Evolutionary conservation across 1,139 yeast species (phyloP).

Genomic region (Debaryomycetaceae sp.): DNA sequence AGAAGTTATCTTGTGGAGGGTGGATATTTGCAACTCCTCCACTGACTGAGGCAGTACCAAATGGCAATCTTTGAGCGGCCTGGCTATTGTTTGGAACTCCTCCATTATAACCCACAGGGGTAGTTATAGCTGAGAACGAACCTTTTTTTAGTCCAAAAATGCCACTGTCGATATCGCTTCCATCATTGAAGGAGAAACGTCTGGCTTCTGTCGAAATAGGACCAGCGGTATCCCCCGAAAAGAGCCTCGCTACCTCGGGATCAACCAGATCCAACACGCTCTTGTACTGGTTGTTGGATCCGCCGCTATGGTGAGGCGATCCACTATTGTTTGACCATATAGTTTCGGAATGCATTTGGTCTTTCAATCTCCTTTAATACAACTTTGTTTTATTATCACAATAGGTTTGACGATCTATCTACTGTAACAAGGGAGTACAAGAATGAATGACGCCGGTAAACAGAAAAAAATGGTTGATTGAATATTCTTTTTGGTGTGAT

Average conservation of each 20-base stretch:
- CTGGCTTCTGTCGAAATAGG: conserved; percentile 11
- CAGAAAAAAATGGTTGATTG: background rate
- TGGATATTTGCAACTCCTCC: conserved; percentile 54
- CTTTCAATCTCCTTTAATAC: background rate
- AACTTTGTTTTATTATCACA: background rate
- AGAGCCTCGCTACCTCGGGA: conserved; percentile 47
- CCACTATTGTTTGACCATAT: conserved; percentile 33
- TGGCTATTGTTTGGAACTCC: conserved; percentile 7
- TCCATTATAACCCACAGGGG: conserved; percentile 24
- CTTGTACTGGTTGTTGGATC: conserved; percentile 22
- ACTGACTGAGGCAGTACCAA: conserved; percentile 61
- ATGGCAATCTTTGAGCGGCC: conserved; percentile 22
- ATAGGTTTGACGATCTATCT: too few species aligned
- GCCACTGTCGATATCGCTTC: conserved; percentile 40
- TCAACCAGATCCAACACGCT: conserved; percentile 39
- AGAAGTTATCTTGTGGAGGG: conserved; percentile 47
- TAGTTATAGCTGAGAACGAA: conserved; percentile 46
- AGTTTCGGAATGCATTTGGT: conserved; percentile 29
- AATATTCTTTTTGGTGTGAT: background rate
- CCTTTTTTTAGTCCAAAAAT: conserved; percentile 47
- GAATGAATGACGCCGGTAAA: background rate
- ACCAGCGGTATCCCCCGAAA: conserved; percentile 10
- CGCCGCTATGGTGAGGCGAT: conserved; percentile 24
- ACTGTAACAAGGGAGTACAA: background rate
- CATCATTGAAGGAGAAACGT: conserved; percentile 41